These are phyloP conservation scores for Gautieria morchelliformis DNA, from an alignment of 768 basidiomycete species.

Conservation along the genomic window DNA sequence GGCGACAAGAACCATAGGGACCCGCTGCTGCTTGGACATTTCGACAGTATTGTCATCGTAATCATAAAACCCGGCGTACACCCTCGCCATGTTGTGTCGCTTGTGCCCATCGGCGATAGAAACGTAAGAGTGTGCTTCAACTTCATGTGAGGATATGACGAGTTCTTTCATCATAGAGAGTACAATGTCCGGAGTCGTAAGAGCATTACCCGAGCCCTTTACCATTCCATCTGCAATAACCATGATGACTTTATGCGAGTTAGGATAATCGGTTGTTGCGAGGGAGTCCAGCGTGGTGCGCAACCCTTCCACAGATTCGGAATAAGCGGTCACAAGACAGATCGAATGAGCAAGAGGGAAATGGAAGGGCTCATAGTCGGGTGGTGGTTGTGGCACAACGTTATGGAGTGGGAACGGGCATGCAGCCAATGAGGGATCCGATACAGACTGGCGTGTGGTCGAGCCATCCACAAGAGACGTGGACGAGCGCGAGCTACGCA, in stretches of 20 bases:
- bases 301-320: slow-evolving; percentile 92
- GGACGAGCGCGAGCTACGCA: slow-evolving; percentile 71
- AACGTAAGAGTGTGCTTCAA: slow-evolving; percentile 92
- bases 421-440: slow-evolving; percentile 36
- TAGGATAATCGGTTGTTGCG: slow-evolving; percentile 97
- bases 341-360: slow-evolving; percentile 92
- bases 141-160: slow-evolving; percentile 67
- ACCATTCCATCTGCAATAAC: slow-evolving; percentile 99
- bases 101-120: slow-evolving; percentile 99
- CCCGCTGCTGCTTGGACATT: slow-evolving; percentile 87
- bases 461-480: slow-evolving; percentile 57
- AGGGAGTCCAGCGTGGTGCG: slow-evolving; percentile 97
- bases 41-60: slow-evolving; percentile 90
- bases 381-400: slow-evolving; percentile 86
- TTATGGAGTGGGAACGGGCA: slow-evolving; percentile 92
- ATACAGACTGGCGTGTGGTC: slow-evolving; percentile 9
- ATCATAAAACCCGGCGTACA: slow-evolving; percentile 94
- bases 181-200: slow-evolving; percentile 91
- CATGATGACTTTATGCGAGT: slow-evolving; percentile 91
- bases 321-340: slow-evolving; percentile 96
- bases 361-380: slow-evolving; percentile 90
- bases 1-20: slow-evolving; percentile 91
- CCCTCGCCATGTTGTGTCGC: slow-evolving; percentile 98
- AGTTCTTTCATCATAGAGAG: slow-evolving; percentile 97
- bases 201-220: slow-evolving; percentile 81